These are phyloP conservation scores for Lyophyllum semitale DNA, from an alignment of 768 basidiomycete genomes.

Conservation along the genomic window DNA sequence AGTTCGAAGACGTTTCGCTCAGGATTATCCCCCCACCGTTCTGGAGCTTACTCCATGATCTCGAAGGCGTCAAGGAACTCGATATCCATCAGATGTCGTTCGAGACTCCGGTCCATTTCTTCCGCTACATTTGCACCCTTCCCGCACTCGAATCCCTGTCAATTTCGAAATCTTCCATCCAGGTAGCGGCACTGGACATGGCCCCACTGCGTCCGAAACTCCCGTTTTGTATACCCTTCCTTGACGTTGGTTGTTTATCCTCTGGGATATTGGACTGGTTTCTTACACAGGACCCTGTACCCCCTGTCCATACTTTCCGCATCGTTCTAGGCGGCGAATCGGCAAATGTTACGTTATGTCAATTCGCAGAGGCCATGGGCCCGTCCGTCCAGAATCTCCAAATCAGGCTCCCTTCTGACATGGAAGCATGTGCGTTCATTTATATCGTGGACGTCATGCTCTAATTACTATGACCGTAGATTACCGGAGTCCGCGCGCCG, in stretches of 20 bases:
- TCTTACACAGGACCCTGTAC: slow-evolving; percentile 23
- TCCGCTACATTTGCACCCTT: slow-evolving; percentile 28
- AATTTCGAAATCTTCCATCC: slow-evolving; percentile 26
- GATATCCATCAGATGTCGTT: slow-evolving; percentile 26
- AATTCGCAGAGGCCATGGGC: slow-evolving; percentile 24
- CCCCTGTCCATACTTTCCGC: slow-evolving; percentile 21
- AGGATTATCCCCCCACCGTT: slow-evolving; percentile 26
- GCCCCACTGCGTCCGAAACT: slow-evolving; percentile 11
- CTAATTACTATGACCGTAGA: slow-evolving; percentile 10
- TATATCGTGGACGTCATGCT: slow-evolving; percentile 4
- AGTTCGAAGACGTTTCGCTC: slow-evolving; percentile 26
- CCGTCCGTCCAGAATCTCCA: slow-evolving; percentile 23
- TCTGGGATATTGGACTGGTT: slow-evolving; percentile 26
- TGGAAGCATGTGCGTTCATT: slow-evolving; percentile 19
- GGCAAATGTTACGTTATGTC: slow-evolving; percentile 1
- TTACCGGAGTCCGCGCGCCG: slow-evolving; percentile 8
- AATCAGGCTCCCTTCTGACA: slow-evolving; percentile 23
- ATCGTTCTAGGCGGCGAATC: slow-evolving; percentile 22
- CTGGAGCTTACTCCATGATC: slow-evolving; percentile 25
- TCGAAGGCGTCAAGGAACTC: slow-evolving; percentile 27
- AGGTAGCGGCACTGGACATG: slow-evolving; percentile 10
- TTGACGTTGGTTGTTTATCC: slow-evolving; percentile 21
- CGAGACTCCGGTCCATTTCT: slow-evolving; percentile 22
- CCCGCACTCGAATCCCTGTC: slow-evolving; percentile 27
- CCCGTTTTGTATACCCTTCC: slow-evolving; percentile 20